Evolutionary conservation across 257 asterid genomes (phyloP), one percentile per base, ranked within the genome.

Genomic region (Solanum chaucha): DNA sequence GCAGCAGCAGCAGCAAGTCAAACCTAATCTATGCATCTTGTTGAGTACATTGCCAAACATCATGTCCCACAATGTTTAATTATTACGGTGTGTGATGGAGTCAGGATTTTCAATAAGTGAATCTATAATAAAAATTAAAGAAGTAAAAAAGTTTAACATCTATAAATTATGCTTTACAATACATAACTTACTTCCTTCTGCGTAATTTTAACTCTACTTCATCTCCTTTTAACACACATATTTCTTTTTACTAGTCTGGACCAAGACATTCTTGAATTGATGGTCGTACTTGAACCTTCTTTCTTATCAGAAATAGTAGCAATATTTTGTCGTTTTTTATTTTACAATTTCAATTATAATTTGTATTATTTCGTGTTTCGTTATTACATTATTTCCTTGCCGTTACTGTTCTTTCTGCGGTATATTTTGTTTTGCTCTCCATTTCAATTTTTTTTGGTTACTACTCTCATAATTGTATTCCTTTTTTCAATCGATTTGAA

Each of bases 11-110:
- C 41, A 80, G 17, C 10, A 28, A 80, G 67, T 80, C 85, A 80
- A 80, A 46, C 41, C 10, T 80, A 80, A 28, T 17, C 68, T 26
- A 80, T 80, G 41, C 41, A 46, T 30, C 67, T 46, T 80, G 19
- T 80, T 51, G 85, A 30, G 67, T 80, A 51, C 36, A 26, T 80
- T 80, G 67, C 67, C 67, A 80, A 46, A 46, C 41, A 80, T 80
- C 67, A 26, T 80, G 67, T 80, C 28, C 67, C 85, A 46, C 61
- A 46, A 26, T 80, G 85, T 72, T 19, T 19, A 72, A 72, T 20
- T 71, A 17, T 70, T 70, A 30, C 1, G 1, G 0, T 14, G 2
- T 0, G 38, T 51, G 10, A 17, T 51, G 0, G 6, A 14, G 6
- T 7, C 3, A 5, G 3, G 0, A 70, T 70, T 70, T 70, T 70